A percentile compares a stretch with the other conserved stretches of the same genome.
phyloP scores from a whole-genome alignment of 2,329 filamentous ascomycete species.

The Trichoderma semiorbis region DNA sequence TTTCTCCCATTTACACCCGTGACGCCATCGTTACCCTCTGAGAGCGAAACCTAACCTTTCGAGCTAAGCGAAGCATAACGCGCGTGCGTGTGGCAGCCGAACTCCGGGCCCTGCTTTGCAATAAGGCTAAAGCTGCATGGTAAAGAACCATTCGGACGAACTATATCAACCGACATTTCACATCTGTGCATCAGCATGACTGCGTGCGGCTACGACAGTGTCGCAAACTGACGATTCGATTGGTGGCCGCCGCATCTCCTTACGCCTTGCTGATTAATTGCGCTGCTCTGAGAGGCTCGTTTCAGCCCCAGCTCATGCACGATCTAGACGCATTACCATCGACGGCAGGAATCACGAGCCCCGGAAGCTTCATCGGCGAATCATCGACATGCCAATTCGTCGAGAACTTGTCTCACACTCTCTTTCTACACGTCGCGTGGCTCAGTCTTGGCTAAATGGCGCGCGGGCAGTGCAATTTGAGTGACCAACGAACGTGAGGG shows the following conservation, averaged over 20 bases:
- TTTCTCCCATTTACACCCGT: not conserved
- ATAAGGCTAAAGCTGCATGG: slow-evolving; percentile 7
- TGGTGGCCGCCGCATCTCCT: not conserved
- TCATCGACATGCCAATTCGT: slow-evolving; percentile 10
- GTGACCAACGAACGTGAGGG: slow-evolving; percentile 14
- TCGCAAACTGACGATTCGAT: not conserved
- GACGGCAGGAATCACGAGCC: not conserved
- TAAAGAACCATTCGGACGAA: not conserved
- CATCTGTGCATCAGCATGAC: not conserved
- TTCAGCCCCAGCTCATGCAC: slow-evolving; percentile 2
- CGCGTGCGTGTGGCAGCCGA: not conserved
- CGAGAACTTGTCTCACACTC: not conserved
- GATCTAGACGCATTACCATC: slow-evolving; percentile 1
- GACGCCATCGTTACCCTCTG: slow-evolving; percentile 1
- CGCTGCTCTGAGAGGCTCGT: slow-evolving; percentile 32
- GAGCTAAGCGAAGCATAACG: not conserved
- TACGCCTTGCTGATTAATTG: slow-evolving; percentile 35
- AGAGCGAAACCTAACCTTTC: not conserved
- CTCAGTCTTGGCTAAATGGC: not conserved
- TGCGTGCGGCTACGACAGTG: not conserved
- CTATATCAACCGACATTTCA: not conserved
- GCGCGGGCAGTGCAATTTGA: not conserved
- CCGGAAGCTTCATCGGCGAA: not conserved
- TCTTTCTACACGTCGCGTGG: not conserved
- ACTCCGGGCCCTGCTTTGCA: not conserved